Percentiles rank a stretch among this genome's conserved stretches.
Evolutionary conservation across 192 early-diverging fungal species (phyloP).

Genomic region (Coemansia javaensis): DNA sequence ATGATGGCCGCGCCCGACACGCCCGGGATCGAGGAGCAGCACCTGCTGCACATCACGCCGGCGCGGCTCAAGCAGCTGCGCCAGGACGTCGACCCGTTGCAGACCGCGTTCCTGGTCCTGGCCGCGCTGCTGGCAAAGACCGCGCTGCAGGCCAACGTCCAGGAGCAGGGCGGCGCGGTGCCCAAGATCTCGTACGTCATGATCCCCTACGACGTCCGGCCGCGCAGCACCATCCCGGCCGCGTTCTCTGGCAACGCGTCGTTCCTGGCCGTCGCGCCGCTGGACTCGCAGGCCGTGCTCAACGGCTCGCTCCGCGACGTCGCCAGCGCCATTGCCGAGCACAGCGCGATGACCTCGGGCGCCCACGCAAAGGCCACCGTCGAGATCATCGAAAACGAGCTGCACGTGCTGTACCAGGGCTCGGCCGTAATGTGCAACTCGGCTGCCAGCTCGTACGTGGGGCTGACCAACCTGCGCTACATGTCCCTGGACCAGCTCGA

Average conservation of each 20-base stretch:
- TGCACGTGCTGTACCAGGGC: conserved; percentile 29
- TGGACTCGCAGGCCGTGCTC: conserved; percentile 2
- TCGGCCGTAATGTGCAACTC: conserved; percentile 29
- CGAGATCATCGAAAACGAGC: conserved; percentile 23
- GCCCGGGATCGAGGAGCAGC: conserved; percentile 19
- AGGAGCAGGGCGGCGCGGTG: conserved; percentile 9
- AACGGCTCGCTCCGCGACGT: conserved; percentile 15
- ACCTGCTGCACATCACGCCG: conserved; percentile 29
- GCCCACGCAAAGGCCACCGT: conserved; percentile 30
- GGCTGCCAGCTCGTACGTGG: conserved; percentile 22
- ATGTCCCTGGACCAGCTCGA: conserved; percentile 31
- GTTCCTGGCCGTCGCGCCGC: conserved; percentile 16
- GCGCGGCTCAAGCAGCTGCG: conserved; percentile 30
- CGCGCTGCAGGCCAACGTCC: conserved; percentile 19
- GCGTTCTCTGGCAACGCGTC: conserved; percentile 34
- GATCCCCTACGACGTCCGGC: conserved; percentile 33
- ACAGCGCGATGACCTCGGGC: conserved; percentile 12
- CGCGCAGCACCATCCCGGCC: conserved; percentile 16
- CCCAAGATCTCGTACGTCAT: conserved; percentile 25
- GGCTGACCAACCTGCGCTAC: conserved; percentile 27
- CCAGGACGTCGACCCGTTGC: conserved; percentile 18
- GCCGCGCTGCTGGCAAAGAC: conserved; percentile 18
- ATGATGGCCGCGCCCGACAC: conserved; percentile 33
- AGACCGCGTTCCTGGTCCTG: conserved; percentile 17
- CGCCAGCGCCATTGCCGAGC: conserved; percentile 22